A percentile compares a stretch with the other conserved stretches of the same genome.
phyloP scores from a whole-genome alignment of 805 yeast species.

The Kockiozyma suomiensis region DNA sequence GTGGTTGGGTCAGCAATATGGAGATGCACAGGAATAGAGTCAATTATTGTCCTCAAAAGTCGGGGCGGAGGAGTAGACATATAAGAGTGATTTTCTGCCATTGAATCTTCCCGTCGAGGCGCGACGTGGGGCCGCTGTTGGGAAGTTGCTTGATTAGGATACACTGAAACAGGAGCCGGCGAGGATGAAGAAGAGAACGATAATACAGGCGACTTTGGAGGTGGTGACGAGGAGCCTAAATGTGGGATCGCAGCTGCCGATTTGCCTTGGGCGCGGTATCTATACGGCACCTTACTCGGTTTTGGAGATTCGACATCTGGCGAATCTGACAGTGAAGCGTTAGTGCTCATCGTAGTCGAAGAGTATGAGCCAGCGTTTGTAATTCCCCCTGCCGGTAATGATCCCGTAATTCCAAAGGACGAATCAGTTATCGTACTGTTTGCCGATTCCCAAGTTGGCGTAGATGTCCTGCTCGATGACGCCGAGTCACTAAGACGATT shows the following conservation, averaged over 20 bases:
- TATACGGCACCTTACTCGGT: background rate
- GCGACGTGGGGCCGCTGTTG: background rate
- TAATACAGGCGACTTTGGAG: slow-evolving; percentile 30
- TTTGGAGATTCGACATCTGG: slow-evolving; percentile 11
- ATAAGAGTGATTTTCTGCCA: background rate
- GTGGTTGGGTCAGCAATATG: slow-evolving; percentile 40
- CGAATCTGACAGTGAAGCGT: slow-evolving; percentile 8
- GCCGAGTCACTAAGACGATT: slow-evolving; percentile 11
- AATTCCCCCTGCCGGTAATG: background rate
- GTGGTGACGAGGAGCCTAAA: slow-evolving; percentile 11
- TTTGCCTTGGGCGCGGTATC: background rate
- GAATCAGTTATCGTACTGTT: background rate
- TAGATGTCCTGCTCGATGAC: slow-evolving; percentile 4
- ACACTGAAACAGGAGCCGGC: slow-evolving; percentile 4
- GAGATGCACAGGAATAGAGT: slow-evolving; percentile 43
- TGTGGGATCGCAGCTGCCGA: background rate
- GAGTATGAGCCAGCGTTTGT: slow-evolving; percentile 1
- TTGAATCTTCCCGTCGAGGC: background rate
- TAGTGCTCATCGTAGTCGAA: slow-evolving; percentile 7
- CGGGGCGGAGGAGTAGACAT: slow-evolving; percentile 25
- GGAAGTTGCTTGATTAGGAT: background rate
- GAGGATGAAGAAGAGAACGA: slow-evolving; percentile 23
- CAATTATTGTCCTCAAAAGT: slow-evolving; percentile 40
- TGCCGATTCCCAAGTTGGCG: slow-evolving; percentile 18
- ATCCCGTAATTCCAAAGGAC: background rate